These are phyloP conservation scores for Rosa lucieae DNA, from an alignment of 306 rosid genomes.

Conservation along the genomic window DNA sequence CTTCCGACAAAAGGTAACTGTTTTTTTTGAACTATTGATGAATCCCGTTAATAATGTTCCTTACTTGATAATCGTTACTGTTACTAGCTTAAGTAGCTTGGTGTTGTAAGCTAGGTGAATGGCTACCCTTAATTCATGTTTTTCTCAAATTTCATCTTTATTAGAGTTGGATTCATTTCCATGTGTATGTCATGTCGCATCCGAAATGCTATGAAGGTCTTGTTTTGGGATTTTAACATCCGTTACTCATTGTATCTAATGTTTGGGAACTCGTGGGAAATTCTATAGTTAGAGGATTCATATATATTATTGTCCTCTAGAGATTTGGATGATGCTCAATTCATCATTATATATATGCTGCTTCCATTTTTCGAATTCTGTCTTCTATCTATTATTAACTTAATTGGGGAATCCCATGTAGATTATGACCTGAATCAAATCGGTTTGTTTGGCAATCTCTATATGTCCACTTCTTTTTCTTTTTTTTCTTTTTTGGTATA, in stretches of 20 bases:
- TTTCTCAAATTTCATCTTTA: neutral
- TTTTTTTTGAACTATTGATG: neutral
- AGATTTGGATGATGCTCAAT: neutral
- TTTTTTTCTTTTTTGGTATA: too few relatives aligned
- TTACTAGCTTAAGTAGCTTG: neutral
- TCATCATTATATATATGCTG: neutral
- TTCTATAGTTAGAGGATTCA: too few relatives aligned
- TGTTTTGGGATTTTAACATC: neutral
- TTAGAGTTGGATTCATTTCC: neutral
- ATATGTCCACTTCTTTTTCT: too few relatives aligned
- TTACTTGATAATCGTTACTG: neutral
- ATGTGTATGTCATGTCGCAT: neutral
- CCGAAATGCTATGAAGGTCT: neutral
- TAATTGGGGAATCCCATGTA: neutral
- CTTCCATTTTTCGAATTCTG: neutral
- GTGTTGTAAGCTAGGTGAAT: neutral
- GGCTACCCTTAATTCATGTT: neutral
- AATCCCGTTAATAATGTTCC: neutral
- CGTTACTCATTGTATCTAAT: too few relatives aligned
- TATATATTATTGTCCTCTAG: neutral
- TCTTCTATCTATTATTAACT: neutral
- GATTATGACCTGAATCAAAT: neutral
- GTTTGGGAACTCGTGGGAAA: too few relatives aligned
- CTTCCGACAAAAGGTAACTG: constrained; percentile 36
- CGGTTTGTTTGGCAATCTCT: too few relatives aligned